Evolutionary conservation across 306 rosid genomes (phyloP), one percentile per base, ranked within the genome.

Genomic region (Echinosophora koreensis): DNA sequence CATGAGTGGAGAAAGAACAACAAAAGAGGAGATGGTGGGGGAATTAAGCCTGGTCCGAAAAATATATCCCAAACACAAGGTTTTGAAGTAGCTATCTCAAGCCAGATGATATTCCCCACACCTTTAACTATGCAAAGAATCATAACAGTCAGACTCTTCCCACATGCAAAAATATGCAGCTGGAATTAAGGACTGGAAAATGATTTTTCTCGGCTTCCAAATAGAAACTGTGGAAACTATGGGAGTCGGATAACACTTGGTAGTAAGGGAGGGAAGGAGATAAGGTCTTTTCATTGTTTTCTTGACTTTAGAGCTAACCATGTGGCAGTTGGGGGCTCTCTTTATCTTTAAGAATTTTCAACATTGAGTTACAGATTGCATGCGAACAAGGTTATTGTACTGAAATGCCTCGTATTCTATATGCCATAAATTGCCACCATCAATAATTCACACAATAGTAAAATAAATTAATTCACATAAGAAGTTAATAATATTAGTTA

Each of bases 1-100:
- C 38, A 32, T 13, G 66, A 60, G 2, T 35, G 10, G n/a, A 39
- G n/a, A 11, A 46, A 16, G 62, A 69, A 51, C 1, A 52, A 42
- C 42, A 15, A 72, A 18, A 79, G 76, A 81, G 17, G 82, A 81
- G 83, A 49, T 65, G 77, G 83, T 76, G 87, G 85, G 82, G 87
- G 89, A 86, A 86, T 83, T 87, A 86, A 86, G 86, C 89, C 87
- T 86, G 87, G 89, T 86, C 89, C 89, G 85, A 80, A 64, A 85
- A 82, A 80, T 66, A 42, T 44, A 5, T 61, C 81, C 16, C 51
- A 66, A 49, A 38, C 8, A 57, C 17, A 8, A 5, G 7, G 14
- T 44, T 65, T 17, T 11, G 47, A 61, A 55, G 52, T 82, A 1
- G 47, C 57, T 47, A 16, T 76, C 83, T 86, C 83, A 83, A 77